Evolutionary conservation across 768 basidiomycete genomes (phyloP), one percentile per base, ranked within the genome.

Genomic region (Pleurotus platypus): DNA sequence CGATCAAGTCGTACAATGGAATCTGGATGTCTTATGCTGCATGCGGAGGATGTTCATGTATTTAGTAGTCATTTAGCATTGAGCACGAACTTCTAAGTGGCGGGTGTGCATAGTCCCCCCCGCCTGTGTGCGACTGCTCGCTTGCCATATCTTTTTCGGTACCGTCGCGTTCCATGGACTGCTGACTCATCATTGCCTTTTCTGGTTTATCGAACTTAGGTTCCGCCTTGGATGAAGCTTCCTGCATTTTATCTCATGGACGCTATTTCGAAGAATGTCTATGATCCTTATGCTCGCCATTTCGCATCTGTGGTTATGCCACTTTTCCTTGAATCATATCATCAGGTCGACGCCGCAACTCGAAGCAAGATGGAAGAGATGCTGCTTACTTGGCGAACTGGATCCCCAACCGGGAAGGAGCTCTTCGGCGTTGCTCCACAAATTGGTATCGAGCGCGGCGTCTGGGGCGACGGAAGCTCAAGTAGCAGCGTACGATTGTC

Each of bases 321-420:
- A 18, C 74, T 95, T 15, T 98, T 94, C 74, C 77, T 97, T 62
- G 85, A 91, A 61, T 87, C 94, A 26, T 98, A 98, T 72, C 79
- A 83, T 46, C 80, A 85, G 63, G 95, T 97, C 62, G 94, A 97
- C 67, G 84, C 85, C 50, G 73, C 72, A 42, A 96, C 92, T 22
- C 86, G 90, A 59, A 83, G 85, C 69, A 98, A 98, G 72, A 95
- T 99, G 92, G 93, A 96, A 68, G 97, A 99, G 71, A 94, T 99
- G 87, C 82, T 98, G 12, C 72, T 91, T 26, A 96, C 97, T 5
- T 99, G 97, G 97, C 81, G 94, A 40, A 89, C 85, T 20, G 94
- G 92, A 13, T 87, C 89, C 12, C 89, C 91, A 2, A 80, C 78
- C 35, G 84, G 90, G 37, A 83, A 83, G 53, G 91, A 95, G 66